These are phyloP conservation scores for Metschnikowia arizonensis DNA, from an alignment of 805 yeast species.

Conservation along the genomic window DNA sequence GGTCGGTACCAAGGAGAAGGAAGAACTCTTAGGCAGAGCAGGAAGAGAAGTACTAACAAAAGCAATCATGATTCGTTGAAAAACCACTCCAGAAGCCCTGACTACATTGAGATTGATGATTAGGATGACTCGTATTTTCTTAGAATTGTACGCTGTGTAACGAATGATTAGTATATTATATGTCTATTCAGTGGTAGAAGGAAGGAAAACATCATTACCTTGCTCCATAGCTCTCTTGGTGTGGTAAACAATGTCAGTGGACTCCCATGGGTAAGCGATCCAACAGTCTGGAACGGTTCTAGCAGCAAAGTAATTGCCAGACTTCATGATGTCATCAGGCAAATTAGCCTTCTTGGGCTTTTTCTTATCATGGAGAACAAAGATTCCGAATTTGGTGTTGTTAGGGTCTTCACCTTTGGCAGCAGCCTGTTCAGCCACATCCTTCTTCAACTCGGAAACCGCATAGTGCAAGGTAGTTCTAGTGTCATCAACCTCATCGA, in stretches of 20 bases:
- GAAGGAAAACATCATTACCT: slow-evolving; percentile 59
- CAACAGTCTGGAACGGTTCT: slow-evolving; percentile 71
- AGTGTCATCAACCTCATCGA: slow-evolving; percentile 90
- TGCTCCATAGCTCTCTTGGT: slow-evolving; percentile 61
- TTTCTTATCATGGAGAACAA: slow-evolving; percentile 79
- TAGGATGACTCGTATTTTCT: slow-evolving; percentile 4
- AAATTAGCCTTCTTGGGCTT: slow-evolving; percentile 77
- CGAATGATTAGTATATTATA: not conserved
- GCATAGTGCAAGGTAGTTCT: slow-evolving; percentile 89
- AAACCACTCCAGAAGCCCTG: slow-evolving; percentile 67
- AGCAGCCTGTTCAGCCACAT: slow-evolving; percentile 55
- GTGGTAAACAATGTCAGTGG: slow-evolving; percentile 74
- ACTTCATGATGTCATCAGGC: slow-evolving; percentile 56
- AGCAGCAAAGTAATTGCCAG: slow-evolving; percentile 69
- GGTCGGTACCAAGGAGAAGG: slow-evolving; percentile 62
- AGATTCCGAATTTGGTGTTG: slow-evolving; percentile 64
- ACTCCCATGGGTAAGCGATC: slow-evolving; percentile 93
- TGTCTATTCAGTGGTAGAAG: slow-evolving; percentile 24
- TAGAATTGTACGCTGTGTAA: not conserved
- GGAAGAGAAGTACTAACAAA: slow-evolving; percentile 58
- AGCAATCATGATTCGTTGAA: slow-evolving; percentile 48
- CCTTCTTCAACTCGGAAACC: slow-evolving; percentile 65
- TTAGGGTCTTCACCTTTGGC: slow-evolving; percentile 56
- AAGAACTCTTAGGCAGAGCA: slow-evolving; percentile 65
- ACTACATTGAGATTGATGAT: slow-evolving; percentile 70